Evolutionary conservation across 1,139 yeast genomes (phyloP), one percentile per base, ranked within the genome.

Genomic region (Petasospora fabianii): DNA sequence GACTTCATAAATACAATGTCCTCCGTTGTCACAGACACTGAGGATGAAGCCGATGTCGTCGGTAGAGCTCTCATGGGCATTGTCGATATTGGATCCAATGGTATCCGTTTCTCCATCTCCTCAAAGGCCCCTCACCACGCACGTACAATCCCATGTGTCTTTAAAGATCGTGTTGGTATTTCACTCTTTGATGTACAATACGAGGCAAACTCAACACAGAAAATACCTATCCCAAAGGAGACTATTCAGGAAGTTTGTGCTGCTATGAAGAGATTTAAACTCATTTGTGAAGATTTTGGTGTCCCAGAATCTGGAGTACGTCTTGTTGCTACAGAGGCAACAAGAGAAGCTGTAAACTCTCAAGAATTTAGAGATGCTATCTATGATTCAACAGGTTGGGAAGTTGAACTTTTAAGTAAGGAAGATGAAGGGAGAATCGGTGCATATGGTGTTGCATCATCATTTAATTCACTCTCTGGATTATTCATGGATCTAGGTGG

Each of bases 71-170:
- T 75, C 28, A 68, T 72, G 19, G 80, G 75, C n/a, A 75, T 80
- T 32, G 84, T 78, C 3, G 86, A 80, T 55, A 77, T 80, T 19
- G 86, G 85, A 3, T 76, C 85, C 14, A 78, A 78, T 50, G 86
- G 84, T 30, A 72, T 80, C 38, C 62, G 87, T 41, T 79, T 81
- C 54, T 74, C 83, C 34, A 79, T 81, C 29, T 75, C 84, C 11
- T 78, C 84, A 5, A 68, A 73, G 35, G 80, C 81, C 4, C 66
- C 80, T 1, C 77, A 72, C 44, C 83, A 78, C 57, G 84, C 84
- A 1, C 66, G 88, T 43, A 75, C 78, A 4, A 73, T 80, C 71
- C 87, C 88, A 0, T 77, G 84, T 52, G 75, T 80, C 14, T 81
- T 76, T 59, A 82, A 80, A 47, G 87, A 81, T 50, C 61, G 85